Conservation (phyloP, 345 rosid genomes). For the Jatropha curcas region DNA sequence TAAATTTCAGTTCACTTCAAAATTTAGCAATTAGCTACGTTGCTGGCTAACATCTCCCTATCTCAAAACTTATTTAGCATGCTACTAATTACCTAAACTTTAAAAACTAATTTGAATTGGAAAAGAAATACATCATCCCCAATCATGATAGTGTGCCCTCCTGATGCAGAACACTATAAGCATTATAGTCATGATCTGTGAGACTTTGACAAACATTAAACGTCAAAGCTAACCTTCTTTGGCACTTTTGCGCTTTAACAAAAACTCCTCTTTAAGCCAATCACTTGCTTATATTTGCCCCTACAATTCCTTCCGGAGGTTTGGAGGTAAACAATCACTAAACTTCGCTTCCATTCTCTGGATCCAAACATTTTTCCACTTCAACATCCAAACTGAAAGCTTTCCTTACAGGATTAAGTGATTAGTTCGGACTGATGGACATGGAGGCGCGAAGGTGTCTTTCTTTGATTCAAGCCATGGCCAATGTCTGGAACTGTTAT, state of each 20-base stretch:
- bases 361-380: slow-evolving; percentile 7
- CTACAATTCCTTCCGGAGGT: slow-evolving; percentile 19
- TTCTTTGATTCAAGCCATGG: background rate
- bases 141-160: slow-evolving; percentile 17
- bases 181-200: slow-evolving; percentile 10
- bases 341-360: slow-evolving; percentile 17
- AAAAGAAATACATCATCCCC: slow-evolving; percentile 11
- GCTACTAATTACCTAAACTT: too few species aligned
- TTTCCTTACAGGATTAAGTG: background rate
- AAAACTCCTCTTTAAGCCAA: slow-evolving; percentile 21
- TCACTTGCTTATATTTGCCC: slow-evolving; percentile 9
- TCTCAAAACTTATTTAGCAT: too few species aligned
- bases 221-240: slow-evolving; percentile 7
- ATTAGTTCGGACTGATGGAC: slow-evolving; percentile 21
- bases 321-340: slow-evolving; percentile 18
- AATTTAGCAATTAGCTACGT: too few species aligned
- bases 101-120: background rate
- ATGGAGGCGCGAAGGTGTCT: background rate
- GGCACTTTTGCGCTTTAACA: slow-evolving; percentile 1
- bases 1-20: too few species aligned
- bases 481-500: slow-evolving; percentile 29
- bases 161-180: slow-evolving; percentile 11
- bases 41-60: too few species aligned
- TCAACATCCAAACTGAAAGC: slow-evolving; percentile 4
- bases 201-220: slow-evolving; percentile 17